Conservation (phyloP, 176 grass and related monocot genomes). For the Rhynchospora breviuscula region DNA sequence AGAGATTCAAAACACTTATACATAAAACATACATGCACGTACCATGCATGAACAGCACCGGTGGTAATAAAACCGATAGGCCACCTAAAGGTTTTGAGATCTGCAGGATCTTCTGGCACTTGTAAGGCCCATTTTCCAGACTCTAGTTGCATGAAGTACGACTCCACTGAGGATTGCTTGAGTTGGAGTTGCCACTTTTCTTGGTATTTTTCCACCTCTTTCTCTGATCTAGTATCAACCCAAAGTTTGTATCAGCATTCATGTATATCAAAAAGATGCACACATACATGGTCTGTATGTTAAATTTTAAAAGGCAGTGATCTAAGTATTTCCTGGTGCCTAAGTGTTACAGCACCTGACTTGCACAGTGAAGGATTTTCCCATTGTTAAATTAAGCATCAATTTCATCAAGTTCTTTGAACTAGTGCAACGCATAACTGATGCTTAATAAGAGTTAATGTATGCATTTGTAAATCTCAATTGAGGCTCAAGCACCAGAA, state of each 20-base stretch:
- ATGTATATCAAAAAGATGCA: background rate
- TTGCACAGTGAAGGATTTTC: background rate
- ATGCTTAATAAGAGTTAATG: background rate
- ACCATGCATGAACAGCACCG: constrained; percentile 61
- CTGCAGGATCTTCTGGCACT: constrained; percentile 30
- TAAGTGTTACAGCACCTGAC: background rate
- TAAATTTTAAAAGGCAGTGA: no score
- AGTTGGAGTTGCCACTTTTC: constrained; percentile 73
- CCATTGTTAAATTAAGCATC: background rate
- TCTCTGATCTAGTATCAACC: constrained; percentile 42
- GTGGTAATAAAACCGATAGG: constrained; percentile 80
- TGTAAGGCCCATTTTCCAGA: constrained; percentile 38
- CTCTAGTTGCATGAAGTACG: constrained; percentile 54
- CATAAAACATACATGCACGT: background rate
- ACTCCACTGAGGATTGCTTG: constrained; percentile 52
- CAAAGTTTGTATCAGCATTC: constrained; percentile 6
- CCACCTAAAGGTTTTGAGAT: constrained; percentile 49
- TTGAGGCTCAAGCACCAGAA: background rate
- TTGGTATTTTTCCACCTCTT: constrained; percentile 43
- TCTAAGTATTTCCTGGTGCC: background rate
- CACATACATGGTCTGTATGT: no score
- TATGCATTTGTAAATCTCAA: background rate
- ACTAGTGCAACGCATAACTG: background rate
- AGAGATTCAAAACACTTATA: no score
- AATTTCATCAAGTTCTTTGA: background rate